These are phyloP conservation scores for Penicillium psychrofluorescens DNA, from an alignment of 495 filamentous ascomycete species.

Conservation along the genomic window DNA sequence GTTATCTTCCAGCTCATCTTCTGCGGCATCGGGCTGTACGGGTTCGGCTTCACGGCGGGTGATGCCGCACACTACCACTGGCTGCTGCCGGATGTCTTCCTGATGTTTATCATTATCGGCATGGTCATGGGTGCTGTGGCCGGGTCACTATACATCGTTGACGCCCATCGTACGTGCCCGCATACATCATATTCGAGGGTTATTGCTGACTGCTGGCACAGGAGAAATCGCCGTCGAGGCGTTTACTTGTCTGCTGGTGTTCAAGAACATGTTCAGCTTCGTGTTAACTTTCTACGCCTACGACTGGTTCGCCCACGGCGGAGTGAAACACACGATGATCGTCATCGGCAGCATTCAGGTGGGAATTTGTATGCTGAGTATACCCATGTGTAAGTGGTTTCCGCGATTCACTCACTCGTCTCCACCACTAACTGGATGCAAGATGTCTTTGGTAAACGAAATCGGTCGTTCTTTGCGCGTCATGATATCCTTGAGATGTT, in stretches of 20 bases:
- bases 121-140: slow-evolving; percentile 89
- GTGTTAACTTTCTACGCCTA: slow-evolving; percentile 76
- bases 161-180: slow-evolving; percentile 71
- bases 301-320: slow-evolving; percentile 61
- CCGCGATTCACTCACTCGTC: neutral
- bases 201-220: slow-evolving; percentile 19
- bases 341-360: slow-evolving; percentile 70
- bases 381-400: slow-evolving; percentile 68
- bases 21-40: slow-evolving; percentile 72
- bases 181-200: neutral
- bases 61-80: slow-evolving; percentile 56
- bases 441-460: slow-evolving; percentile 80
- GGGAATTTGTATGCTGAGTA: slow-evolving; percentile 59
- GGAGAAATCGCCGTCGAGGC: slow-evolving; percentile 81
- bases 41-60: slow-evolving; percentile 66
- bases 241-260: slow-evolving; percentile 84
- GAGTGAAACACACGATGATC: slow-evolving; percentile 59
- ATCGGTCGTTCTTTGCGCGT: slow-evolving; percentile 61
- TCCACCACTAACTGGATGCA: neutral
- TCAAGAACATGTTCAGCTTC: slow-evolving; percentile 92
- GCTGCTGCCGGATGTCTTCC: slow-evolving; percentile 70
- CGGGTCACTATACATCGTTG: slow-evolving; percentile 84
- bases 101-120: slow-evolving; percentile 67
- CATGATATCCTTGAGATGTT: slow-evolving; percentile 62
- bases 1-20: slow-evolving; percentile 75